These are phyloP conservation scores for Pseudocercospora vitis DNA, from an alignment of 2,329 filamentous ascomycete species.

Conservation along the genomic window DNA sequence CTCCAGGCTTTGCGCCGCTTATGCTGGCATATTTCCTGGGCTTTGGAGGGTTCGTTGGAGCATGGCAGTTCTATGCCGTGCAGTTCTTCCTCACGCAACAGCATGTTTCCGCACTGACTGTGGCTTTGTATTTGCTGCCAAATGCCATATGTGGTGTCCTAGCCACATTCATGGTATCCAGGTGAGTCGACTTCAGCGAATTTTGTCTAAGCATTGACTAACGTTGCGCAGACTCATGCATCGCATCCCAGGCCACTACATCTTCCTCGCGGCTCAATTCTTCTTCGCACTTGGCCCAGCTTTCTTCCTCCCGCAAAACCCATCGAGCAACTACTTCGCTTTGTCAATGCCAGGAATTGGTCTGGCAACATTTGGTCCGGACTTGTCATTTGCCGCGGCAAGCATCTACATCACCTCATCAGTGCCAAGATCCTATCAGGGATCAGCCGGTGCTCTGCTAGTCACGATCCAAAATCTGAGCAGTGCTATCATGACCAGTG, in stretches of 20 bases:
- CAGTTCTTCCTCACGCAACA: constrained; percentile 45
- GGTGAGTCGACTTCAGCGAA: constrained; percentile 12
- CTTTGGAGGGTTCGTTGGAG: constrained; percentile 36
- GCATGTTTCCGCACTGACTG: constrained; percentile 42
- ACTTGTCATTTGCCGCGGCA: constrained; percentile 50
- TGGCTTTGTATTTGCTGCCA: constrained; percentile 48
- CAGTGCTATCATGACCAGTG: constrained; percentile 43
- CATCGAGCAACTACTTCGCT: constrained; percentile 47
- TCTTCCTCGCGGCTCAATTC: constrained; percentile 48
- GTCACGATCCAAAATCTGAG: constrained; percentile 52
- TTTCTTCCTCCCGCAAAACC: constrained; percentile 45
- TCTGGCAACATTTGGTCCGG: constrained; percentile 50
- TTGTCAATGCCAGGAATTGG: constrained; percentile 48
- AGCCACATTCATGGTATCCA: constrained; percentile 49
- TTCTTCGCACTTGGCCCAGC: constrained; percentile 42
- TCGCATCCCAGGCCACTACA: constrained; percentile 48
- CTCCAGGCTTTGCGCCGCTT: constrained; percentile 45
- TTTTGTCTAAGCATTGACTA: not conserved
- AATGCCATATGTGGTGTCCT: constrained; percentile 49
- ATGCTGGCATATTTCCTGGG: constrained; percentile 49
- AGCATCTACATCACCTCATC: constrained; percentile 52
- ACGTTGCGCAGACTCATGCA: constrained; percentile 41
- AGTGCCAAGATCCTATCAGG: constrained; percentile 50
- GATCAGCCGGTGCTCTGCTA: constrained; percentile 48
- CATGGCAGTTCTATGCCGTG: constrained; percentile 42